Conservation (phyloP, 2,329 filamentous ascomycete genomes). For the Aphanocladium album region DNA sequence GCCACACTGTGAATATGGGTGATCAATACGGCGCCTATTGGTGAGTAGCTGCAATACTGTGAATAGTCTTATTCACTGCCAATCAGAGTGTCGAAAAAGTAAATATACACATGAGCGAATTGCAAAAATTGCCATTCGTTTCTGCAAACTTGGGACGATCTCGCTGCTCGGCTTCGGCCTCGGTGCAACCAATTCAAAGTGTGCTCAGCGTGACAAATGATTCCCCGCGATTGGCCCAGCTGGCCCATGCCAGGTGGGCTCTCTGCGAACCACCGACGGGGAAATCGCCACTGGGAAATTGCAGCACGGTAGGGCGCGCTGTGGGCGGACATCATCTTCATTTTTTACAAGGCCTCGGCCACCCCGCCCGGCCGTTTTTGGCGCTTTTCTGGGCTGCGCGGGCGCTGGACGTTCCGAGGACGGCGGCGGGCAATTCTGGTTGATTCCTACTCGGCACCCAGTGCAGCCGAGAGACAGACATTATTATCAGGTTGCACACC, state of each 20-base stretch:
- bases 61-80: too few relatives aligned
- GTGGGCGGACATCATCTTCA: neutral
- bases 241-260: neutral
- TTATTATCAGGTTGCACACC: neutral
- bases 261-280: neutral
- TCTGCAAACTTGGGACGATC: neutral
- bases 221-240: neutral
- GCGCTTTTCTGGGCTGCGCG: neutral
- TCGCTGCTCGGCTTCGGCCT: conserved; percentile 2
- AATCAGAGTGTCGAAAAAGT: too few relatives aligned
- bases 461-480: neutral
- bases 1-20: too few relatives aligned
- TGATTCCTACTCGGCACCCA: neutral
- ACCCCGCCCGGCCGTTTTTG: neutral
- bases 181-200: neutral
- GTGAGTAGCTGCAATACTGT: too few relatives aligned
- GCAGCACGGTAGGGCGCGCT: neutral
- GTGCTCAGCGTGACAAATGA: conserved; percentile 3
- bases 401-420: neutral
- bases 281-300: neutral
- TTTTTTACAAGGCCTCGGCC: conserved; percentile 1
- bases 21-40: too few relatives aligned
- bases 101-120: too few relatives aligned
- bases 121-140: too few relatives aligned
- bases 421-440: neutral